Evolutionary conservation across 129 eudicot genomes (phyloP), one percentile per base, ranked within the genome.

Genomic region (Lactuca sativa): DNA sequence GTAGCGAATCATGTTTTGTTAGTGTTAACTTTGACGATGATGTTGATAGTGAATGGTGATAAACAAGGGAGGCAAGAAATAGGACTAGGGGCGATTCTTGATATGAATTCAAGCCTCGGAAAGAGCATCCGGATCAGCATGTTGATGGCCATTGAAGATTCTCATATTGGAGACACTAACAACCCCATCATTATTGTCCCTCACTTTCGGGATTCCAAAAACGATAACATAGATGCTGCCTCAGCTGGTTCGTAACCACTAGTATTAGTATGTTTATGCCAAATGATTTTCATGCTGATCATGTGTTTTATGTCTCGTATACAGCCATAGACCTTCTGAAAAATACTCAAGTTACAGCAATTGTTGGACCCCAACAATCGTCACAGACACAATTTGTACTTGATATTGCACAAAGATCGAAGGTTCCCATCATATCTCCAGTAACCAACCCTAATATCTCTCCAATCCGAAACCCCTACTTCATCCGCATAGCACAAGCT

Each of bases 281-380:
- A 58, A 17, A 5, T 65, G 18, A 6, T 10, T 2, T 62, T 7
- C 0, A 18, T 21, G 11, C 48, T 44, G 21, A 18, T 18, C 21
- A 18, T 18, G 21, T 21, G 6, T 48, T 25, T 14, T 14, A 38
- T 74, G n/a, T 54, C 60, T 25, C 80, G 72, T 7, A 53, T 78
- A 78, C 91, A 86, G 87, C 87, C 52, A 37, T 77, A 54, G 87
- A 86, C 75, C 70, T 86, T n/a, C 16, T 86, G 41, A 73, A 82
- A 52, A 80, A 82, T 25, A 73, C 74, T 8, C 52, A 80, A 62
- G 87, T 86, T 12, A 74, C 76, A 33, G 87, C 85, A 56, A 75
- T 82, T 12, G 9, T 86, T 53, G 91, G 91, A 6, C 87, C 85
- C 8, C 40, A 52, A 41, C 66, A 52, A 56, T 82, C 91, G 10